Base-by-base conservation (phyloP, 208 protist species). In the Plasmodiophora brassicae region DNA sequence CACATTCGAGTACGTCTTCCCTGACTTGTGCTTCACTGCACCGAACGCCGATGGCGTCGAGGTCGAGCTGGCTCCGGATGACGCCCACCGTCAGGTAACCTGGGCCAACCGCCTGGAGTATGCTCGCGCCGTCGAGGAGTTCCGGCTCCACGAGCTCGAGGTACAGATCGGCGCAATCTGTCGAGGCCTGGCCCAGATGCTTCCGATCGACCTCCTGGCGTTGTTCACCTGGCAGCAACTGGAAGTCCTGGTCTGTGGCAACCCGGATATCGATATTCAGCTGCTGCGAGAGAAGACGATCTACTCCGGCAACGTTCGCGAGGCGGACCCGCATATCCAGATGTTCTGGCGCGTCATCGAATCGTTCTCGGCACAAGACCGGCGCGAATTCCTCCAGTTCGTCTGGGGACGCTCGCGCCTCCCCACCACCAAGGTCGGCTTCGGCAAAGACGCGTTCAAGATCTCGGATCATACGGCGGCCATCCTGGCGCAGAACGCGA, bases 341-440 rank as follows among this genome's bases (percentile, higher is more conserved):
- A 45, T 54, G 44, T 86, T 86, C 83, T 86, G 83, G 83, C 65
- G 65, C 65, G 65, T 78, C 32, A 78, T 78, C n/a, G 65, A 78
- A 32, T 78, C 65, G n/a, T 78, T 78, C n/a, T 78, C 65, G 65
- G 65, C 65, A 78, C 5, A n/a, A 32, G 65, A 78, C 65, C 65
- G 65, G 41, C 5, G 65, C 20, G 65, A 78, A 78, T 78, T 78
- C n/a, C 65, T 78, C 10, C 65, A 78, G 65, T 78, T 78, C n/a
- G 65, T 78, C 5, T 78, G 65, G 65, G 65, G 65, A 44, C 65
- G 65, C n/a, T 78, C 65, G 5, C 65, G 65, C 5, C 65, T 78
- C 32, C 65, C 65, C 32, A 78, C 65, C n/a, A 78, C 65, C n/a
- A 78, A 78, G 65, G 65, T 78, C 14, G 65, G 65, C 32, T 78